phyloP scores from a whole-genome alignment of 352 stramenopile genomes.

The Phytophthora pseudosyringae region DNA sequence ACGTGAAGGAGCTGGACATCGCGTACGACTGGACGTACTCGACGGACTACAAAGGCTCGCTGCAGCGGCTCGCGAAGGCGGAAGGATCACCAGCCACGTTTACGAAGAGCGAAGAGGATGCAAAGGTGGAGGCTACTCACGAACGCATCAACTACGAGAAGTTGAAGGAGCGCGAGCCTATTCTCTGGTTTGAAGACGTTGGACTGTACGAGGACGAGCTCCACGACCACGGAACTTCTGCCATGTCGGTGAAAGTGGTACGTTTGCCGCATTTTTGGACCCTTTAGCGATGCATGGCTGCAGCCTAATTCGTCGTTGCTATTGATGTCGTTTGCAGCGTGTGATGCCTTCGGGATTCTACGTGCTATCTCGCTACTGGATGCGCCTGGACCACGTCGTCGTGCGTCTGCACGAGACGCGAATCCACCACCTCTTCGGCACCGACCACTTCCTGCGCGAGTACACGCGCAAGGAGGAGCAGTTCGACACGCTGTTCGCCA shows the following conservation, averaged over 20 bases:
- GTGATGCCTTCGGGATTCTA: slow-evolving; percentile 89
- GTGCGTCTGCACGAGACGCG: slow-evolving; percentile 84
- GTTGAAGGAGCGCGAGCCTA: slow-evolving; percentile 81
- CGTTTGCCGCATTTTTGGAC: slow-evolving; percentile 10
- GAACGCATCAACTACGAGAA: slow-evolving; percentile 82
- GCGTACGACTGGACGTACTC: slow-evolving; percentile 88
- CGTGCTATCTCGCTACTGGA: slow-evolving; percentile 80
- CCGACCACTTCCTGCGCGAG: slow-evolving; percentile 75
- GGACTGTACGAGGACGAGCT: slow-evolving; percentile 85
- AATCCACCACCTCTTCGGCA: slow-evolving; percentile 83
- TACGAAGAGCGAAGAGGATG: slow-evolving; percentile 39
- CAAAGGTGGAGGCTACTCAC: slow-evolving; percentile 44
- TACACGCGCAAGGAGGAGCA: slow-evolving; percentile 81
- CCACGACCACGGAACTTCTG: slow-evolving; percentile 80
- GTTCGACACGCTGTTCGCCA: slow-evolving; percentile 71
- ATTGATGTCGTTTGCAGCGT: slow-evolving; percentile 43
- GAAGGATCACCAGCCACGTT: slow-evolving; percentile 22
- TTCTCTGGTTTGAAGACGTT: slow-evolving; percentile 87
- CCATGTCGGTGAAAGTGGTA: slow-evolving; percentile 88
- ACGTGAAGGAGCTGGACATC: slow-evolving; percentile 86
- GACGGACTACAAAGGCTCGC: slow-evolving; percentile 83
- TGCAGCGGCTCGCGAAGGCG: slow-evolving; percentile 51
- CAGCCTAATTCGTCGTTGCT: slow-evolving; percentile 7
- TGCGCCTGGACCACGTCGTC: slow-evolving; percentile 83
- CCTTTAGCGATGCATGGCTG: background rate